Base-by-base conservation (phyloP, 345 rosid genomes). In the Litchi chinensis region DNA sequence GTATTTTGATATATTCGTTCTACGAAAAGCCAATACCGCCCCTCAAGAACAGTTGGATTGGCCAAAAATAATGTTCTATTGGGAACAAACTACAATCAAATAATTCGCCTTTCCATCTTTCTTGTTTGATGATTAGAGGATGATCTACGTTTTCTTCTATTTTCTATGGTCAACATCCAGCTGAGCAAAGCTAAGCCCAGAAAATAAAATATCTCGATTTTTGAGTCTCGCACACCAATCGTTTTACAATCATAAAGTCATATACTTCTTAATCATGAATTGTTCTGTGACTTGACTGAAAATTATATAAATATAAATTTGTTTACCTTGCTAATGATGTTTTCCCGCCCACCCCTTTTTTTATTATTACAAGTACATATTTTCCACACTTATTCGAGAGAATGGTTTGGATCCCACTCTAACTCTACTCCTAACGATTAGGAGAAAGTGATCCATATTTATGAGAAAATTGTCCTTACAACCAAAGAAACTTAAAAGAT, bases 221-320 rank as follows among this genome's bases (percentile, higher is more conserved):
- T 46, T 16, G 63, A n/a, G 12, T 13, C 32, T 65, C 41, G 32
- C 3, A 1, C 32, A 11, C 78, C 71, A 65, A 28, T 48, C 6
- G 11, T 7, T 71, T 65, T 32, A 11, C 78, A 5, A 50, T 65
- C 78, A 52, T 13, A 75, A 75, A 10, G 50, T 50, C 10, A 76
- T 65, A 46, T 70, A 46, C 16, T 75, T 21, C 18, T 54, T 16
- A 54, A 0, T 41, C 7, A 6, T 41, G 44, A 41, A 5, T 8
- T 41, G 44, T 41, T 41, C 44, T 41, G 6, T 41, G 9, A 41
- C 9, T 6, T 41, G 44, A 41, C 9, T 41, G 44, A 8, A 41
- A 41, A 41, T 5, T 5, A 41, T 41, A 41, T 41, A 41, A 41
- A 41, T 41, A 6, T 41, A 41, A 41, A 0, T 5, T 41, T 41